These are phyloP conservation scores for Postia placenta DNA, from an alignment of 768 basidiomycete species.

Conservation along the genomic window DNA sequence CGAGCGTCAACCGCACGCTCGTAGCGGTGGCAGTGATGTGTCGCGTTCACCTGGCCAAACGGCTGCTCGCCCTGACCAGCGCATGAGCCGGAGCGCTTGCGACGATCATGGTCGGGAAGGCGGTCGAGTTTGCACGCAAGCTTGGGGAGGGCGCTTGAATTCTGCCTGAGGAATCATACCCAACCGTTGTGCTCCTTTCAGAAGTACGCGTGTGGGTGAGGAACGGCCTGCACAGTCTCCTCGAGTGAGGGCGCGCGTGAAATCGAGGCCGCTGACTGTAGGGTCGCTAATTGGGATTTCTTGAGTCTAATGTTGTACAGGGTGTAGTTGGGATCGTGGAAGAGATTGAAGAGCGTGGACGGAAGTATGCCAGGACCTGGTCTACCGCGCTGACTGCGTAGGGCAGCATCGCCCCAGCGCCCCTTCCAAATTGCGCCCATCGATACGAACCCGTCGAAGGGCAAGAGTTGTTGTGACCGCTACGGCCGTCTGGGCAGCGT, in stretches of 20 bases:
- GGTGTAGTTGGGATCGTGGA: conserved; percentile 71
- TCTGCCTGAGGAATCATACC: conserved; percentile 69
- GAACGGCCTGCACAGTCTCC: conserved; percentile 63
- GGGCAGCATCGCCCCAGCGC: conserved; percentile 69
- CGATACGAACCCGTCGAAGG: too few relatives aligned
- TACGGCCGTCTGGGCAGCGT: too few relatives aligned
- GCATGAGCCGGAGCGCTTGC: conserved; percentile 46
- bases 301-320: conserved; percentile 56
- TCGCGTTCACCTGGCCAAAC: conserved; percentile 45
- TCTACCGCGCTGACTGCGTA: conserved; percentile 40
- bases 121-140: conserved; percentile 33
- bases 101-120: conserved; percentile 52
- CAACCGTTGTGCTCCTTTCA: conserved; percentile 80
- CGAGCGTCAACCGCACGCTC: conserved; percentile 63
- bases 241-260: conserved; percentile 44
- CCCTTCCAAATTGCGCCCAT: conserved; percentile 53
- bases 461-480: too few relatives aligned
- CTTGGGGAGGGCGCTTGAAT: conserved; percentile 54
- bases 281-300: conserved; percentile 20
- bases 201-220: conserved; percentile 80
- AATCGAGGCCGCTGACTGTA: conserved; percentile 16
- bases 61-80: conserved; percentile 43
- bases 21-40: conserved; percentile 82
- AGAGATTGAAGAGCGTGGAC: conserved; percentile 54
- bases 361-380: conserved; percentile 72